phyloP scores from a whole-genome alignment of 345 rosid species.

The Populus simonii region DNA sequence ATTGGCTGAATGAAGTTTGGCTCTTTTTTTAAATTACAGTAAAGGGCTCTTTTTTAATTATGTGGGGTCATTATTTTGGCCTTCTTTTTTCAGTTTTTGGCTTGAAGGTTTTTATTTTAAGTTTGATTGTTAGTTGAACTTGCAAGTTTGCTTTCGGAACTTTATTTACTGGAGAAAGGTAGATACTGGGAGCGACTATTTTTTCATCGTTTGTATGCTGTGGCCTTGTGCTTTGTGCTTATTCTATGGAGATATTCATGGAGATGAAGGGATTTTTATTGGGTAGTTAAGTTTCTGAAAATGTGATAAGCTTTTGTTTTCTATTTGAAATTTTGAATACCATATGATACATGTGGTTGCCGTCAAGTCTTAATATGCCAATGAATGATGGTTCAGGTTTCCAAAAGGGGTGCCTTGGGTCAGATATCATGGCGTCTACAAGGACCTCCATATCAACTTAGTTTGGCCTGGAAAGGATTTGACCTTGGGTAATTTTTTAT shows the following conservation, averaged over 20 bases:
- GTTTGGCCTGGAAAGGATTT: conserved; percentile 83
- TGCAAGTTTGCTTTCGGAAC: neutral
- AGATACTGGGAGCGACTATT: neutral
- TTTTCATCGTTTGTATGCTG: neutral
- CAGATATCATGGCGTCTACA: conserved; percentile 66
- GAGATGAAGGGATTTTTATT: neutral
- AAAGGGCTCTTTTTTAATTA: neutral
- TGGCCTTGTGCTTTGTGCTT: neutral
- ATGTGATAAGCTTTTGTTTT: neutral
- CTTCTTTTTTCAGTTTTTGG: neutral
- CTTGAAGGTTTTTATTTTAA: neutral
- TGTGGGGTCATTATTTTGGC: neutral
- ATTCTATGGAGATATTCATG: neutral
- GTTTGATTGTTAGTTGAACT: neutral
- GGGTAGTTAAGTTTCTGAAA: neutral
- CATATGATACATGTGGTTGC: neutral
- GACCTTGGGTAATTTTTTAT: conserved; percentile 35
- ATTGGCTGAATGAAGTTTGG: neutral
- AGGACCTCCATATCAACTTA: conserved; percentile 54
- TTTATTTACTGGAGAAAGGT: neutral
- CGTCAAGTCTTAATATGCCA: conserved; percentile 2
- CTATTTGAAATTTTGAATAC: neutral
- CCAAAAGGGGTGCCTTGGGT: conserved; percentile 85
- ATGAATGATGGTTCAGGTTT: conserved; percentile 46
- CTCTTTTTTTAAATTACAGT: neutral